Conservation (phyloP, 2,329 filamentous ascomycete species). For the Beauveria sp. region DNA sequence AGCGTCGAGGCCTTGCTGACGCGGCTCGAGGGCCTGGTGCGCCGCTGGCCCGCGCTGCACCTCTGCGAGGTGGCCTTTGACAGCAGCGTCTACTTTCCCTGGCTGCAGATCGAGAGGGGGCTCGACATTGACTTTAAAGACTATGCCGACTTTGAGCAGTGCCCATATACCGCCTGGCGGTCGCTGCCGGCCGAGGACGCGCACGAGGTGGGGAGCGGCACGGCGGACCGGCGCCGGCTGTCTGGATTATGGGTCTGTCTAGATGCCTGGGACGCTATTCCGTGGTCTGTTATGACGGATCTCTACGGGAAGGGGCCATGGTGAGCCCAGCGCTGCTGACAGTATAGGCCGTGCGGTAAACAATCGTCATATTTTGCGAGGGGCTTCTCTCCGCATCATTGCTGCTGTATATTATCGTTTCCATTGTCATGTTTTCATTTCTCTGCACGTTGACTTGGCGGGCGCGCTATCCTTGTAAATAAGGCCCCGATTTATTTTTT, state of each 20-base stretch:
- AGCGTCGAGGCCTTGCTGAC: not conserved
- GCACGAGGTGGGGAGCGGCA: too few relatives aligned
- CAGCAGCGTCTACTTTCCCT: slow-evolving; percentile 10
- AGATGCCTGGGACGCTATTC: slow-evolving; percentile 7
- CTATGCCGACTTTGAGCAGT: slow-evolving; percentile 7
- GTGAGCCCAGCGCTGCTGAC: not conserved
- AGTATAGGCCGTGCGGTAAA: not conserved
- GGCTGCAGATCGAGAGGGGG: not conserved
- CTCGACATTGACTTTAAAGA: slow-evolving; percentile 1
- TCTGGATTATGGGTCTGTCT: slow-evolving; percentile 3
- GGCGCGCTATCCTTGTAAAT: too few relatives aligned
- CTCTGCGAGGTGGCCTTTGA: not conserved
- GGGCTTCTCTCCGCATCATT: not conserved
- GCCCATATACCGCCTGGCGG: slow-evolving; percentile 1
- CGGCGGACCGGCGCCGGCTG: not conserved
- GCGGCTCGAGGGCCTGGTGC: not conserved
- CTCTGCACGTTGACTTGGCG: too few relatives aligned
- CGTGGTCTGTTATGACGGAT: slow-evolving; percentile 5
- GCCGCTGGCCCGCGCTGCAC: not conserved
- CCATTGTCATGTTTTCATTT: not conserved
- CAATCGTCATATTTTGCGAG: not conserved
- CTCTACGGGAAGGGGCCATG: slow-evolving; percentile 2
- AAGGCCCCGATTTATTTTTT: too few relatives aligned
- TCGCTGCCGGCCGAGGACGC: not conserved
- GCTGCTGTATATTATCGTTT: not conserved